A percentile compares a stretch with the other conserved stretches of the same genome.
phyloP scores from a whole-genome alignment of 345 rosid species.

The Populus davidiana region DNA sequence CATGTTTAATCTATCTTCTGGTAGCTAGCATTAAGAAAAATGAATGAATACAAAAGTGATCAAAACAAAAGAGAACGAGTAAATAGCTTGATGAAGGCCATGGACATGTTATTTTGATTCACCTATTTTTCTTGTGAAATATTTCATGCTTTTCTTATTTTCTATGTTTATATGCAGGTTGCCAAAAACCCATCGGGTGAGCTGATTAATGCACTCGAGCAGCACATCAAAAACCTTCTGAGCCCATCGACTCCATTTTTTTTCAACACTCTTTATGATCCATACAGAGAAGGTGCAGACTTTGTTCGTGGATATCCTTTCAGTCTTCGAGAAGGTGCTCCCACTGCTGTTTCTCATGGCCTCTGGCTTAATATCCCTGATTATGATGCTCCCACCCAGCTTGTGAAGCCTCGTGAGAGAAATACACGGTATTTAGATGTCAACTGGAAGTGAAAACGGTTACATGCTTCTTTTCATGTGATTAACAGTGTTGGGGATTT shows the following conservation, averaged over 20 bases:
- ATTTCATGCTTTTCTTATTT: neutral
- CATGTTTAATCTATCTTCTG: neutral
- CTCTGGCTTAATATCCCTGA: conserved; percentile 57
- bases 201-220: conserved; percentile 50
- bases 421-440: conserved; percentile 34
- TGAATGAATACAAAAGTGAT: neutral
- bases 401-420: conserved; percentile 51
- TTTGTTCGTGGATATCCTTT: conserved; percentile 53
- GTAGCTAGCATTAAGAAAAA: neutral
- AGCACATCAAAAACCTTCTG: conserved; percentile 48
- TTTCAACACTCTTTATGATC: conserved; percentile 61
- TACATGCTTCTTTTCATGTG: neutral
- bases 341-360: conserved; percentile 50
- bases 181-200: conserved; percentile 51
- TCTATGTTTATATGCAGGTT: conserved; percentile 25
- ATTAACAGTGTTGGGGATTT: neutral
- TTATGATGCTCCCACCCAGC: conserved; percentile 53
- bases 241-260: conserved; percentile 46
- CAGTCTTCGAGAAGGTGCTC: conserved; percentile 40
- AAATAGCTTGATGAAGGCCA: neutral
- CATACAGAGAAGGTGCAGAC: conserved; percentile 46
- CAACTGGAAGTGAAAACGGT: neutral
- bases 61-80: too few relatives aligned
- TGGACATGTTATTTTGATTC: neutral
- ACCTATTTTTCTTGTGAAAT: neutral